Percentiles rank a stretch among this genome's conserved stretches.
These are phyloP conservation scores for Neocucurbitaria cava DNA, from an alignment of 2,329 filamentous ascomycete genomes.

Conservation along the genomic window DNA sequence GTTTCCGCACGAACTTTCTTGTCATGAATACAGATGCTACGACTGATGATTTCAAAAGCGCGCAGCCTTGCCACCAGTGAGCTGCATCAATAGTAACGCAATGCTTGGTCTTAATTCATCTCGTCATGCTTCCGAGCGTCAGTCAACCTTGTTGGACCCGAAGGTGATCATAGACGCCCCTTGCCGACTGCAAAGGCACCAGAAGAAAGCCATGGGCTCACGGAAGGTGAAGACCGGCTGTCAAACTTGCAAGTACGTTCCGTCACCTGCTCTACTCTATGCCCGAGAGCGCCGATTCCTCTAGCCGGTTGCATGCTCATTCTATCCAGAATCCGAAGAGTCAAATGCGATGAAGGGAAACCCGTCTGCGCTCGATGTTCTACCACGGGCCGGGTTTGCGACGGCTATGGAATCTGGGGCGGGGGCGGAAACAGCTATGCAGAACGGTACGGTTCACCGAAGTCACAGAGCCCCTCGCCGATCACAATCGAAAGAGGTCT, in stretches of 20 bases:
- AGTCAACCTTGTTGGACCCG: no score
- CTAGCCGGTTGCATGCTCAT: neutral
- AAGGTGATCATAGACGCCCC: neutral
- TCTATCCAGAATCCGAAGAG: conserved; percentile 27
- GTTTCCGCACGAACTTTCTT: neutral
- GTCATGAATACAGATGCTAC: neutral
- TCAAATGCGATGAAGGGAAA: conserved; percentile 48
- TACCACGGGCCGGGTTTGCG: conserved; percentile 48
- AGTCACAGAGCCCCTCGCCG: neutral
- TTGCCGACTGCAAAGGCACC: neutral
- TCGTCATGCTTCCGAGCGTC: neutral
- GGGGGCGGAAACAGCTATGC: conserved; percentile 37
- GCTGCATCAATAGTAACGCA: neutral
- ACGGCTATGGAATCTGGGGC: conserved; percentile 55
- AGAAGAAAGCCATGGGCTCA: neutral
- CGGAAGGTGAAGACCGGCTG: conserved; percentile 9
- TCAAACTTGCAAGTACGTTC: conserved; percentile 14
- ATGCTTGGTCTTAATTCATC: neutral
- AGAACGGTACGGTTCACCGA: conserved; percentile 3
- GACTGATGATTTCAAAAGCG: neutral
- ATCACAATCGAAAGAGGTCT: neutral
- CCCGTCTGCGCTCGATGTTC: conserved; percentile 48
- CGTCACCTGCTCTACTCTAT: neutral
- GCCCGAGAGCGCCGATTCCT: neutral
- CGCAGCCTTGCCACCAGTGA: neutral